These are phyloP conservation scores for Leucocoprinus leucothites DNA, from an alignment of 768 basidiomycete species.

Conservation along the genomic window DNA sequence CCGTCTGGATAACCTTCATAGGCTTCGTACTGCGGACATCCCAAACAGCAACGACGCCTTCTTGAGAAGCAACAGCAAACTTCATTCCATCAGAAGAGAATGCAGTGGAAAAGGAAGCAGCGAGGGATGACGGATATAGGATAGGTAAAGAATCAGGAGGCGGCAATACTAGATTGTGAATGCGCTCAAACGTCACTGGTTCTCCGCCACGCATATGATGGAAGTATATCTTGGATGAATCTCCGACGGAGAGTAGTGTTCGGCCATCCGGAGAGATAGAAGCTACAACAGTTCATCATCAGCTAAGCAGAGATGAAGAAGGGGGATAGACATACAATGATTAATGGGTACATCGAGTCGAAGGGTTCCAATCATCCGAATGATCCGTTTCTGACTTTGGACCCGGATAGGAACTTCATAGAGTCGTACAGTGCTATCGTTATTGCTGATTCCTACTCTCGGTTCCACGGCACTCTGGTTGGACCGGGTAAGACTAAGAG, in stretches of 20 bases:
- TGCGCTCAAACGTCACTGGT: conserved; percentile 13
- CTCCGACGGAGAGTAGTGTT: conserved; percentile 16
- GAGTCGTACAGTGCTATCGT: conserved; percentile 16
- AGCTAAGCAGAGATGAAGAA: not conserved
- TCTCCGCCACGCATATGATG: conserved; percentile 16
- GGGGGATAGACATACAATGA: conserved; percentile 8
- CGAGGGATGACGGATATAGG: conserved; percentile 16
- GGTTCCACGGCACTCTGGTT: conserved; percentile 13
- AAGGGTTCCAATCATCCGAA: conserved; percentile 11
- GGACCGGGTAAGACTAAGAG: conserved; percentile 12
- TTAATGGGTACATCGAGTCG: conserved; percentile 16
- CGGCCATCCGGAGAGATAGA: conserved; percentile 17
- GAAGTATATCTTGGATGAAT: conserved; percentile 16
- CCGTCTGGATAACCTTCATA: conserved; percentile 17
- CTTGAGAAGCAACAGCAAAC: conserved; percentile 18
- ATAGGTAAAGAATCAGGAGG: conserved; percentile 14
- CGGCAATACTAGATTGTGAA: conserved; percentile 12
- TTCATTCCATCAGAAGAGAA: conserved; percentile 16
- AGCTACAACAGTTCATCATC: conserved; percentile 2
- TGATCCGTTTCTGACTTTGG: conserved; percentile 9
- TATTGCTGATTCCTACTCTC: conserved; percentile 17
- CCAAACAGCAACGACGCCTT: conserved; percentile 17
- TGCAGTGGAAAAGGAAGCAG: conserved; percentile 17
- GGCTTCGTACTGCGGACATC: conserved; percentile 17
- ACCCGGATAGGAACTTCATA: conserved; percentile 16